These are phyloP conservation scores for Fabrea salina DNA, from an alignment of 169 alveolate species.

Conservation along the genomic window DNA sequence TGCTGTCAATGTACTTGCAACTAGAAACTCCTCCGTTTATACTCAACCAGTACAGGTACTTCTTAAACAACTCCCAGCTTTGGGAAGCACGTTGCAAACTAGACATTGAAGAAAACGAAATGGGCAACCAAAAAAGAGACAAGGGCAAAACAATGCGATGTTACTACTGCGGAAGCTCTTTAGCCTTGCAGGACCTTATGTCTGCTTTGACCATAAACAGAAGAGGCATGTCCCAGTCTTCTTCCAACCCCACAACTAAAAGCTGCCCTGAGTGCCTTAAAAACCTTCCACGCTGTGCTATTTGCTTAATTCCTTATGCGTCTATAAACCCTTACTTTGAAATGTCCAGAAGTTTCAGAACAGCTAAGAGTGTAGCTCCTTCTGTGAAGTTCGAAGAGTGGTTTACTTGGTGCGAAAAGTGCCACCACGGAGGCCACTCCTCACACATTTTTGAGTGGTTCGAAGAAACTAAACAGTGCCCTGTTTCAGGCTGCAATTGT, in stretches of 20 bases:
- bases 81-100: constrained; percentile 11
- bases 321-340: background rate
- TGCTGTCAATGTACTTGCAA: constrained; percentile 1
- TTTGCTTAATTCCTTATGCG: constrained; percentile 19
- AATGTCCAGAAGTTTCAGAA: background rate
- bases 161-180: background rate
- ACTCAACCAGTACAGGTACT: constrained; percentile 1
- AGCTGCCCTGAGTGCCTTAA: constrained; percentile 20
- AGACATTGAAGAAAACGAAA: constrained; percentile 25
- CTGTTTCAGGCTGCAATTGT: constrained; percentile 27
- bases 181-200: background rate
- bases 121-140: background rate
- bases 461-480: background rate
- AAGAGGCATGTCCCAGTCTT: background rate
- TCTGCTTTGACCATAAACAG: background rate
- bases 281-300: constrained; percentile 13
- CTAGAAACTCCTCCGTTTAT: too few relatives aligned
- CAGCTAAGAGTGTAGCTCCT: background rate
- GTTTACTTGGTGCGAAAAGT: constrained; percentile 33
- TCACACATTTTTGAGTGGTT: constrained; percentile 25
- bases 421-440: constrained; percentile 34
- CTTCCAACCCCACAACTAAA: background rate
- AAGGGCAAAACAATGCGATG: background rate
- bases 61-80: background rate
- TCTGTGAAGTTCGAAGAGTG: constrained; percentile 24